Evolutionary conservation across 2,329 filamentous ascomycete genomes (phyloP).

Genomic region (Pseudopyricularia javanii): DNA sequence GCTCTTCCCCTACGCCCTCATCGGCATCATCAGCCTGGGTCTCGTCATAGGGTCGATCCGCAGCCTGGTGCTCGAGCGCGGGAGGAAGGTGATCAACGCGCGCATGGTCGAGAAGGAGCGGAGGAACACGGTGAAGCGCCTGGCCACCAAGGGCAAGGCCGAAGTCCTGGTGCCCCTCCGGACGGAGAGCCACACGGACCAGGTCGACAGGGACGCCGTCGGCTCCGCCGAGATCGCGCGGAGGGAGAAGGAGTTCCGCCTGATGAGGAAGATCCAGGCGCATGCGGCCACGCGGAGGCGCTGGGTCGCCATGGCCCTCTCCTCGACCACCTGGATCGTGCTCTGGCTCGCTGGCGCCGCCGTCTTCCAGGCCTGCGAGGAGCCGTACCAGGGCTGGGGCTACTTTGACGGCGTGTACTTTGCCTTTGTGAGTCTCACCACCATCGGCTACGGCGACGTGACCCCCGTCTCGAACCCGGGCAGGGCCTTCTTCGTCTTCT

Average conservation of each 20-base stretch:
- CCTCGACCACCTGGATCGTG: conserved; percentile 53
- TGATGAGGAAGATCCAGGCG: conserved; percentile 72
- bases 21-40: conserved; percentile 62
- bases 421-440: conserved; percentile 69
- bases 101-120: conserved; percentile 50
- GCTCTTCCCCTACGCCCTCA: conserved; percentile 70
- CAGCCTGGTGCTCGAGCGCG: conserved; percentile 48
- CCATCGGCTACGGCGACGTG: conserved; percentile 77
- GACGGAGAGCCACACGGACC: conserved; percentile 7
- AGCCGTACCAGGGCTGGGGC: conserved; percentile 44
- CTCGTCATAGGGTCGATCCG: conserved; percentile 27
- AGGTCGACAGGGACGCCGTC: conserved; percentile 1
- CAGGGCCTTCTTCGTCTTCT: conserved; percentile 84
- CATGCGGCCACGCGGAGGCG: conserved; percentile 52
- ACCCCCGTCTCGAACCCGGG: conserved; percentile 67
- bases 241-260: conserved; percentile 57
- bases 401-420: conserved; percentile 84
- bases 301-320: conserved; percentile 63
- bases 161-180: conserved; percentile 36
- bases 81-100: conserved; percentile 37
- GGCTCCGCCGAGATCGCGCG: conserved; percentile 36
- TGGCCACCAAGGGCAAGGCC: conserved; percentile 32
- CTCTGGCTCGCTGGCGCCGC: conserved; percentile 74
- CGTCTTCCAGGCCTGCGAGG: conserved; percentile 50
- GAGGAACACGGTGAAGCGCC: conserved; percentile 28